Percentiles rank a stretch among this genome's conserved stretches.
phyloP scores from a whole-genome alignment of 176 grass and related monocot species.

The Saccharum spontaneum region DNA sequence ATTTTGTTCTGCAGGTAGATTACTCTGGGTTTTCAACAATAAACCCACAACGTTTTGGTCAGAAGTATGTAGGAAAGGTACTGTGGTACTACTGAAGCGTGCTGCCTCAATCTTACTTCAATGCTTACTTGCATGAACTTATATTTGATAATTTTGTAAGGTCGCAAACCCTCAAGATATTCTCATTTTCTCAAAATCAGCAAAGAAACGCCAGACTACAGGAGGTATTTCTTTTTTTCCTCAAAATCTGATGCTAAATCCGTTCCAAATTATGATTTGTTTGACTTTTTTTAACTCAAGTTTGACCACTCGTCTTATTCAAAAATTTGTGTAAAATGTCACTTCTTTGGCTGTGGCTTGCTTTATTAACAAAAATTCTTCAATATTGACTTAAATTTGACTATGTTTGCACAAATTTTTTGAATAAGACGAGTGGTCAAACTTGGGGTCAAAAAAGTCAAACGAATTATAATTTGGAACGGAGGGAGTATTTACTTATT shows the following conservation, averaged over 20 bases:
- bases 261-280: too few relatives aligned
- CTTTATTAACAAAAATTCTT: too few relatives aligned
- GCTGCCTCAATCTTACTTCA: slow-evolving; percentile 18
- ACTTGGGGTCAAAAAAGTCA: too few relatives aligned
- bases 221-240: slow-evolving; percentile 62
- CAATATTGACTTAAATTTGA: too few relatives aligned
- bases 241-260: not conserved
- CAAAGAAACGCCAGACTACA: slow-evolving; percentile 65
- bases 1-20: slow-evolving; percentile 67
- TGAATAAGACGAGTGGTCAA: too few relatives aligned
- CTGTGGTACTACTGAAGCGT: not conserved
- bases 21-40: slow-evolving; percentile 98
- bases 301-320: too few relatives aligned
- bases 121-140: slow-evolving; percentile 29
- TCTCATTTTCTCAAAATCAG: slow-evolving; percentile 91
- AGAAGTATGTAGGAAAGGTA: slow-evolving; percentile 98
- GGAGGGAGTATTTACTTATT: not conserved
- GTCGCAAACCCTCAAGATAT: slow-evolving; percentile 99
- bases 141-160: slow-evolving; percentile 47
- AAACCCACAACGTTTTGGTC: slow-evolving; percentile 92
- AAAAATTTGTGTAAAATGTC: too few relatives aligned
- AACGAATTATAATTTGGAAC: too few relatives aligned
- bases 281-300: too few relatives aligned
- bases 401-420: too few relatives aligned
- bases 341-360: too few relatives aligned